Conservation (phyloP, 768 basidiomycete genomes). For the Tubosaeta sp. region DNA sequence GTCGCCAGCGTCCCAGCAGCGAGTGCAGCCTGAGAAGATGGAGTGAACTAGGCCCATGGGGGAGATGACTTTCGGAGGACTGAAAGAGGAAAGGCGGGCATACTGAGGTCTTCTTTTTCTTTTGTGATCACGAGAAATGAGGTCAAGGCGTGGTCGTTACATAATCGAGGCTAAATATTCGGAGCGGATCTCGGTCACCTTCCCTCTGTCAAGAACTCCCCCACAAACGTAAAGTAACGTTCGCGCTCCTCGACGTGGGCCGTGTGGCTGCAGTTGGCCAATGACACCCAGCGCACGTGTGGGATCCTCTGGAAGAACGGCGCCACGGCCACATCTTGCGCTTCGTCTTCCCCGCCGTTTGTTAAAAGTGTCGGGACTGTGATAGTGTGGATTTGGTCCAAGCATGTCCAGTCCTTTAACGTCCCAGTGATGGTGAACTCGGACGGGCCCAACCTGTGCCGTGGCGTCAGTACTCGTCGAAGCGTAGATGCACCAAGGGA, state of each 20-base stretch:
- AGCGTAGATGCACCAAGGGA: not conserved
- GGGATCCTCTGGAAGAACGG: slow-evolving; percentile 33
- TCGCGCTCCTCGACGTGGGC: slow-evolving; percentile 14
- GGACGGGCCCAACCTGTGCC: slow-evolving; percentile 18
- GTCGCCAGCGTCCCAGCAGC: slow-evolving; percentile 26
- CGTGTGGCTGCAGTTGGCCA: slow-evolving; percentile 23
- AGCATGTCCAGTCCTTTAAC: slow-evolving; percentile 44
- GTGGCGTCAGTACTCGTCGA: not conserved
- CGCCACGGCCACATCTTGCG: slow-evolving; percentile 29
- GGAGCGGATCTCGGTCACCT: no score
- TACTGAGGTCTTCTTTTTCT: slow-evolving; percentile 4
- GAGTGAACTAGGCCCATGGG: slow-evolving; percentile 20
- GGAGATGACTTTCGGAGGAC: not conserved
- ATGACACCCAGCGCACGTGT: slow-evolving; percentile 34
- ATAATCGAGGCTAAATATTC: not conserved
- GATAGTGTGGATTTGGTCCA: slow-evolving; percentile 41
- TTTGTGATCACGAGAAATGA: slow-evolving; percentile 8
- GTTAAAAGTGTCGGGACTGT: slow-evolving; percentile 35
- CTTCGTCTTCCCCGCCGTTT: slow-evolving; percentile 37
- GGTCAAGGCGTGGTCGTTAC: slow-evolving; percentile 9
- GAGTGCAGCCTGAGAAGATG: slow-evolving; percentile 13
- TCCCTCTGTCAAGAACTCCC: slow-evolving; percentile 8
- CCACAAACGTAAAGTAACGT: slow-evolving; percentile 17
- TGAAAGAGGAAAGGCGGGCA: slow-evolving; percentile 2
- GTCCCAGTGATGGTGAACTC: slow-evolving; percentile 39